Evolutionary conservation across 2,329 filamentous ascomycete species (phyloP).

Genomic region (Allantophomopsis lycopodina): DNA sequence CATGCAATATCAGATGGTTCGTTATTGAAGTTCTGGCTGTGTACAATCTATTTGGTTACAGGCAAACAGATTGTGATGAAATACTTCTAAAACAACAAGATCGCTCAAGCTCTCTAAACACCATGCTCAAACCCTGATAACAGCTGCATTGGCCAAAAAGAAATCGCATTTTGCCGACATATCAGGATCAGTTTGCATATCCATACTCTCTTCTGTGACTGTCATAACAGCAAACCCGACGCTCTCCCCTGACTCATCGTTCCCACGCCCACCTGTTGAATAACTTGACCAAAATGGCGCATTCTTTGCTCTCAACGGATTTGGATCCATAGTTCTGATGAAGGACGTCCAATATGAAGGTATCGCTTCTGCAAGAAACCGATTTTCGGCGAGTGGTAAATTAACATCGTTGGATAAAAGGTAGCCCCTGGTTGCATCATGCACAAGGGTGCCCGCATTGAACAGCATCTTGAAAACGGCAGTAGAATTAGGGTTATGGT

Average conservation of each 20-base stretch:
- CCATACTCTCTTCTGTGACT: neutral
- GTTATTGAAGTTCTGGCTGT: no score
- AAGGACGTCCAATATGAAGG: conserved; percentile 21
- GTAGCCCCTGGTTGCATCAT: conserved; percentile 16
- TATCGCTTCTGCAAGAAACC: conserved; percentile 18
- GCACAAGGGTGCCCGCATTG: conserved; percentile 18
- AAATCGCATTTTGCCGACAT: neutral
- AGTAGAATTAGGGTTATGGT: conserved; percentile 5
- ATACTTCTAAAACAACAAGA: no score
- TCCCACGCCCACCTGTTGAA: neutral
- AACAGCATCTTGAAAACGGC: conserved; percentile 18
- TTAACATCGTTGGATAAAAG: conserved; percentile 6
- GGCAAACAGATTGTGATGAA: no score
- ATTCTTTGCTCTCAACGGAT: conserved; percentile 7
- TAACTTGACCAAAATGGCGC: conserved; percentile 4
- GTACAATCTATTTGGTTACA: no score
- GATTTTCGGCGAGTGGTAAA: conserved; percentile 12
- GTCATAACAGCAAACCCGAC: neutral
- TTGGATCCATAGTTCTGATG: conserved; percentile 19
- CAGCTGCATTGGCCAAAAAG: neutral
- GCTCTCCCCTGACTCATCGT: neutral
- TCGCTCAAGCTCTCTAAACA: no score
- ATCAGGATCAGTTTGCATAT: neutral
- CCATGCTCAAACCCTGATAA: neutral
- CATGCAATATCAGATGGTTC: no score